Evolutionary conservation across 176 grass and related monocot genomes (phyloP), one percentile per base, ranked within the genome.

Genomic region (Cenchrus purpureus): DNA sequence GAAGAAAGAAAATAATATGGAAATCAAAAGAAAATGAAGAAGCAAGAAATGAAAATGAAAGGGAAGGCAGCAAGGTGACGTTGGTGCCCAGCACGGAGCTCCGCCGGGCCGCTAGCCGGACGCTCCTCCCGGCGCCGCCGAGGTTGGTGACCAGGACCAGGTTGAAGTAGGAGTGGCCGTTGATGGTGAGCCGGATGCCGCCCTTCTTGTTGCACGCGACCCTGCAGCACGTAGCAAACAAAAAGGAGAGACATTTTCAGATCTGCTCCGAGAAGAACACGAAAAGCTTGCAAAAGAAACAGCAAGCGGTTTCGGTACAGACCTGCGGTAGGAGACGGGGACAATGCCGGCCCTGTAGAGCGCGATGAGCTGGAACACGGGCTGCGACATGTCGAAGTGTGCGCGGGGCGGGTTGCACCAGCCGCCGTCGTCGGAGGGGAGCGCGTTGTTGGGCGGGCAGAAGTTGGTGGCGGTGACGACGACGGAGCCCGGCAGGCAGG

Each of bases 101-200:
- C 25, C 25, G 25, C 25, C 25, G 25, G 25, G 25, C 25, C 25
- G 25, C 25, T 25, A 25, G 25, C 25, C 25, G 25, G 25, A 25
- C 25, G 25, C 25, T 25, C 25, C 25, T 25, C 25, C 94, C 94
- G 3, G 92, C 68, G 54, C 92, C 94, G 58, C 90, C 94, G 3
- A 97, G 92, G 83, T 97, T 97, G 65, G 94, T 92, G 43, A 97
- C 87, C 0, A 97, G 92, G 1, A 97, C 92, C 1, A 97, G 92
- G 88, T 91, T 97, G 92, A 97, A 97, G 90, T 97, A 97, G 32
- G 90, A 91, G 80, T 97, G 94, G 29, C 94, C 94, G 32, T 97
- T 97, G 77, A 97, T 86, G 55, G 92, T 94, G 90, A 97, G 94
- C 44, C 94, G 75, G 20, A 97, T 94, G 20, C 94, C 92, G 4